phyloP scores from a whole-genome alignment of 2,329 filamentous ascomycete genomes.

The Paraphaeosphaeria sporulosa region DNA sequence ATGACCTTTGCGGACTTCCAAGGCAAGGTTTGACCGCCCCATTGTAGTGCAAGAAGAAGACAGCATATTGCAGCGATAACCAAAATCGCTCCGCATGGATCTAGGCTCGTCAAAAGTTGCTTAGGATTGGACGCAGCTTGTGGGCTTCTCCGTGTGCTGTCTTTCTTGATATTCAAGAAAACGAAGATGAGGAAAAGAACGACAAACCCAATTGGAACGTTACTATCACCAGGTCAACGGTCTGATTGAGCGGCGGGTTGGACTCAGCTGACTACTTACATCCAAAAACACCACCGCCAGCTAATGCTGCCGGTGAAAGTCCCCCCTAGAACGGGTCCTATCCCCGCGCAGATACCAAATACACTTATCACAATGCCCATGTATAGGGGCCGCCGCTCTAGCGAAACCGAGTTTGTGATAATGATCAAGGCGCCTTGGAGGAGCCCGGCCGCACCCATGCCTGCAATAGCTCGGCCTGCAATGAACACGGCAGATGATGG shows the following conservation, averaged over 20 bases:
- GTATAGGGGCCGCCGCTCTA: slow-evolving; percentile 49
- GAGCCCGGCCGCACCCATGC: slow-evolving; percentile 46
- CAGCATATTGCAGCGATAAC: slow-evolving; percentile 50
- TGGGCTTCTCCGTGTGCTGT: too few relatives aligned
- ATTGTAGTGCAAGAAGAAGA: slow-evolving; percentile 56
- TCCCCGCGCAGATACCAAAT: slow-evolving; percentile 41
- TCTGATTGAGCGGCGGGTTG: too few relatives aligned
- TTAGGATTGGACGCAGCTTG: too few relatives aligned
- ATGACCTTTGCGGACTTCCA: slow-evolving; percentile 58
- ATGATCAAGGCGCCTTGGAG: slow-evolving; percentile 44
- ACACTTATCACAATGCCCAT: slow-evolving; percentile 46
- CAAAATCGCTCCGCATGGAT: slow-evolving; percentile 44
- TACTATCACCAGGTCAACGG: too few relatives aligned
- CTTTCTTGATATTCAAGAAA: too few relatives aligned
- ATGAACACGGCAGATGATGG: slow-evolving; percentile 38
- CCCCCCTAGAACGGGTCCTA: slow-evolving; percentile 51
- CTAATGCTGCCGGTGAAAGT: slow-evolving; percentile 47
- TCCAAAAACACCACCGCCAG: slow-evolving; percentile 51
- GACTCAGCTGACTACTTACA: too few relatives aligned
- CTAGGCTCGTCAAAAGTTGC: slow-evolving; percentile 6
- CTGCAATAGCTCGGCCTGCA: slow-evolving; percentile 48
- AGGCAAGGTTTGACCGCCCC: slow-evolving; percentile 44
- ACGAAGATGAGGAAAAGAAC: too few relatives aligned
- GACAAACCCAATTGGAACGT: too few relatives aligned
- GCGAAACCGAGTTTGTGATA: slow-evolving; percentile 46